Conservation (phyloP, 768 basidiomycete species). For the Mycena crocata region DNA sequence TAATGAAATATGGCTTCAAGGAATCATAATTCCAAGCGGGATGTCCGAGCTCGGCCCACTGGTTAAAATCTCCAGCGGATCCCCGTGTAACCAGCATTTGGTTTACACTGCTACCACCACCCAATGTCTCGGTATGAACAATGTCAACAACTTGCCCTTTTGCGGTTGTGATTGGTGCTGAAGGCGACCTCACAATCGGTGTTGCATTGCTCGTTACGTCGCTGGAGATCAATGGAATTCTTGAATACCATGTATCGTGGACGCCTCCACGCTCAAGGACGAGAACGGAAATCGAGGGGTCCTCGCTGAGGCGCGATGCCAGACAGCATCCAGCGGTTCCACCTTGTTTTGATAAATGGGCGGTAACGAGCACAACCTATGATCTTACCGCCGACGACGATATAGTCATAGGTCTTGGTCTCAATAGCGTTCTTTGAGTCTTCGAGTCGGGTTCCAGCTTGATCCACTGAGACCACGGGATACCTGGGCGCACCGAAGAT, state of each 20-base stretch:
- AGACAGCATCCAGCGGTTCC: constrained; percentile 17
- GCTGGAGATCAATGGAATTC: constrained; percentile 19
- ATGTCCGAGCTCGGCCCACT: constrained; percentile 26
- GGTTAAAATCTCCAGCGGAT: constrained; percentile 22
- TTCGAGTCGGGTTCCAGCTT: constrained; percentile 2
- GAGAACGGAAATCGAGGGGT: constrained; percentile 12
- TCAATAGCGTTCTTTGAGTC: neutral
- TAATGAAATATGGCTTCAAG: constrained; percentile 24
- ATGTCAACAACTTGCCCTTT: neutral
- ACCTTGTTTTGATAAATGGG: neutral
- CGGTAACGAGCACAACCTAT: neutral
- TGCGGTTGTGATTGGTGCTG: neutral
- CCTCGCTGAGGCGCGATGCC: constrained; percentile 20
- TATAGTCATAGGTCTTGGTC: constrained; percentile 33
- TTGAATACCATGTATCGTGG: constrained; percentile 11
- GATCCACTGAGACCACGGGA: neutral
- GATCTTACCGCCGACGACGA: constrained; percentile 33
- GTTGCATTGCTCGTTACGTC: constrained; percentile 10
- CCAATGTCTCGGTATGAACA: constrained; percentile 1
- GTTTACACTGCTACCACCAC: constrained; percentile 26
- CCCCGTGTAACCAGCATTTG: constrained; percentile 27
- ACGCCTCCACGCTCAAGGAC: constrained; percentile 17
- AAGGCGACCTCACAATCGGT: constrained; percentile 14
- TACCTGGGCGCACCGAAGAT: too few relatives aligned
- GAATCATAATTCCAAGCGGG: constrained; percentile 21